Evolutionary conservation across 768 basidiomycete genomes (phyloP).

Genomic region (Leccinum arenicola): DNA sequence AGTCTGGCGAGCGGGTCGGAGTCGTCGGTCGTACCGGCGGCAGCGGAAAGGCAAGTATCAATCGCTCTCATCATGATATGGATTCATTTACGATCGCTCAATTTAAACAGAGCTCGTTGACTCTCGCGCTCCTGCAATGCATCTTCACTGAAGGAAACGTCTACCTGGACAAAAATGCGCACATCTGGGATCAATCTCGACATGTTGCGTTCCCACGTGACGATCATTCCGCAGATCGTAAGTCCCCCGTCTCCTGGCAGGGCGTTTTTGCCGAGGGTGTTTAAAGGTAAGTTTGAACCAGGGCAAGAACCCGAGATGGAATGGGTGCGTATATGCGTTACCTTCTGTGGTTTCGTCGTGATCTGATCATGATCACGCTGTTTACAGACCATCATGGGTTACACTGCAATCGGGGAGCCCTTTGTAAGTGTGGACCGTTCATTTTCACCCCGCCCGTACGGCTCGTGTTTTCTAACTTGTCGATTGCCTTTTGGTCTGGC

Average conservation of each 20-base stretch:
- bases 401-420: slow-evolving; percentile 57
- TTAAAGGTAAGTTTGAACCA: slow-evolving; percentile 50
- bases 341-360: neutral
- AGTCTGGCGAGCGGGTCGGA: slow-evolving; percentile 3
- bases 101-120: slow-evolving; percentile 3
- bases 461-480: neutral
- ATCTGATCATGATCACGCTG: neutral
- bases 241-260: slow-evolving; percentile 18
- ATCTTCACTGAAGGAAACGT: neutral
- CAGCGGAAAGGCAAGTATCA: slow-evolving; percentile 1
- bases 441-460: neutral
- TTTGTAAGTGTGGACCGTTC: slow-evolving; percentile 46
- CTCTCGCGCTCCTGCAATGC: slow-evolving; percentile 5
- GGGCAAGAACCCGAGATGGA: slow-evolving; percentile 66
- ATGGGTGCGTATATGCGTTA: slow-evolving; percentile 57
- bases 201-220: neutral
- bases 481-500: neutral
- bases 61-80: too few relatives aligned
- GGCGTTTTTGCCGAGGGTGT: slow-evolving; percentile 57
- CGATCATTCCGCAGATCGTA: slow-evolving; percentile 3
- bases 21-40: slow-evolving; percentile 3
- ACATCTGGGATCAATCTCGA: neutral
- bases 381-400: slow-evolving; percentile 77
- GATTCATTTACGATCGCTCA: neutral
- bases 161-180: slow-evolving; percentile 1